phyloP scores from a whole-genome alignment of 2,329 filamentous ascomycete genomes.

The Tricladium varicosporioides region DNA sequence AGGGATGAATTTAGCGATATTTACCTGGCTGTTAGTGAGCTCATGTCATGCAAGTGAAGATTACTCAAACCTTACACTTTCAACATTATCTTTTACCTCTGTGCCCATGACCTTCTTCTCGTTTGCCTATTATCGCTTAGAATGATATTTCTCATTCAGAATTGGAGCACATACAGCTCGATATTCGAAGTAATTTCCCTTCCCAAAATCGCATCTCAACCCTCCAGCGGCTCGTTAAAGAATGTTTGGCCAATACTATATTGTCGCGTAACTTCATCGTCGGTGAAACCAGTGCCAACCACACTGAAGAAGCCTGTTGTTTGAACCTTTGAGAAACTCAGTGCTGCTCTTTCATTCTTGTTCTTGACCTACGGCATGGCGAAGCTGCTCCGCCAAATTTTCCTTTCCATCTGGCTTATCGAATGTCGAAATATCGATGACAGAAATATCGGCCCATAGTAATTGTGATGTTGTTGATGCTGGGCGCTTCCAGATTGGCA shows the following conservation, averaged over 20 bases:
- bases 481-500: slow-evolving; percentile 32
- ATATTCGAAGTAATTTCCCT: slow-evolving; percentile 55
- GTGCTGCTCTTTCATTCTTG: slow-evolving; percentile 7
- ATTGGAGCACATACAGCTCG: too few species aligned
- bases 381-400: slow-evolving; percentile 46
- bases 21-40: slow-evolving; percentile 37
- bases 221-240: slow-evolving; percentile 52
- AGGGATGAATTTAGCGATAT: slow-evolving; percentile 52
- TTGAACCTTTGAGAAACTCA: slow-evolving; percentile 26
- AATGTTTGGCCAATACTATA: slow-evolving; percentile 58
- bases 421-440: slow-evolving; percentile 48
- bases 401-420: slow-evolving; percentile 48
- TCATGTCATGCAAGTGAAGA: too few species aligned
- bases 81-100: slow-evolving; percentile 50
- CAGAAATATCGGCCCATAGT: slow-evolving; percentile 50
- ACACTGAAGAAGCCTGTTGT: slow-evolving; percentile 58
- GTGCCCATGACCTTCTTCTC: slow-evolving; percentile 29
- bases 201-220: slow-evolving; percentile 44
- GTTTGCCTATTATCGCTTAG: background rate
- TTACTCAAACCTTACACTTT: slow-evolving; percentile 36
- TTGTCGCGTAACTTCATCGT: slow-evolving; percentile 57
- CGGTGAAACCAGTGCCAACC: slow-evolving; percentile 55
- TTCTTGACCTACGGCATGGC: slow-evolving; percentile 42
- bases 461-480: slow-evolving; percentile 26
- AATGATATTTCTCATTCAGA: too few species aligned